phyloP scores from a whole-genome alignment of 140 eudicot species.

The Bidens hawaiensis region DNA sequence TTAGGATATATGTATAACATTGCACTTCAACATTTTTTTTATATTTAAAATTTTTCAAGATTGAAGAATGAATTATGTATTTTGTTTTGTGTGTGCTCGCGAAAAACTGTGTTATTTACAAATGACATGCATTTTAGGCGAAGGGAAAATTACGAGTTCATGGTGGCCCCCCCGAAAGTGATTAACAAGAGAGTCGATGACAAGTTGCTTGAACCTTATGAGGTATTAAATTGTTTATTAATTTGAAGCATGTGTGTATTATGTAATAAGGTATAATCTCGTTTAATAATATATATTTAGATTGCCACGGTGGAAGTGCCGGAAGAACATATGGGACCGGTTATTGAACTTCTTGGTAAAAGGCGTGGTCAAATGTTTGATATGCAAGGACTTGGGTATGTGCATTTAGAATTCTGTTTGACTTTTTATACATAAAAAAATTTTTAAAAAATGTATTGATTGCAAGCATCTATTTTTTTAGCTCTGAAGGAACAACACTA shows the following conservation, averaged over 20 bases:
- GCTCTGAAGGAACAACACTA: conserved; percentile 85
- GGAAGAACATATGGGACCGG: conserved; percentile 76
- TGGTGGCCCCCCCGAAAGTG: conserved; percentile 99
- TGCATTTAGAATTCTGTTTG: too few relatives aligned
- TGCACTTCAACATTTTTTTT: too few relatives aligned
- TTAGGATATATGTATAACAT: too few relatives aligned
- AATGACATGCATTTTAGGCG: conserved; percentile 49
- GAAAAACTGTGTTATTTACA: background rate
- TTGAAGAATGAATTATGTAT: too few relatives aligned
- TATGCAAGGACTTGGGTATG: conserved; percentile 93
- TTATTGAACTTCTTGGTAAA: conserved; percentile 92
- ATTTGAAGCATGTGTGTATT: background rate
- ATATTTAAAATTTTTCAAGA: too few relatives aligned
- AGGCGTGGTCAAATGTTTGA: conserved; percentile 96
- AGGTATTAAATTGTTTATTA: conserved; percentile 48
- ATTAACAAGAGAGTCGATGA: conserved; percentile 72
- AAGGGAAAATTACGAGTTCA: conserved; percentile 95
- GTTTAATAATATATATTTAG: conserved; percentile 31
- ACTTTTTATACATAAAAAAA: too few relatives aligned
- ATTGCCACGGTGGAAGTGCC: conserved; percentile 93
- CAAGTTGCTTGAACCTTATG: conserved; percentile 81
- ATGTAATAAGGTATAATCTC: background rate
- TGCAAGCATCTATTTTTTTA: conserved; percentile 14
- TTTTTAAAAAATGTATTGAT: too few relatives aligned
- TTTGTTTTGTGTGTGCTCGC: too few relatives aligned